A percentile compares a stretch with the other conserved stretches of the same genome.
phyloP scores from a whole-genome alignment of 495 filamentous ascomycete genomes.

The Neurospora sp. region DNA sequence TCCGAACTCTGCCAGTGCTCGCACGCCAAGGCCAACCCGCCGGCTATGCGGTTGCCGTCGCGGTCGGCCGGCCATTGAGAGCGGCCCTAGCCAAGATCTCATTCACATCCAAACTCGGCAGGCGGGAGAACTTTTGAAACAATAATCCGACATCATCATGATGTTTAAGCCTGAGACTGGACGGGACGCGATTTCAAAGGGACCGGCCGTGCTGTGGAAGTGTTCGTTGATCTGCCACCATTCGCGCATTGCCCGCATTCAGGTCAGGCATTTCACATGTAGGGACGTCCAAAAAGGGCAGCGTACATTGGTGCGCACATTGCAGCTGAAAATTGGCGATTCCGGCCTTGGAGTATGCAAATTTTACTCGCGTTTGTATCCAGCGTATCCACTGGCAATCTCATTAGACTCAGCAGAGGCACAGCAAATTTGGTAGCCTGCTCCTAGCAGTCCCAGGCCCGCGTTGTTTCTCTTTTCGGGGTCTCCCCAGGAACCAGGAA shows the following conservation, averaged over 20 bases:
- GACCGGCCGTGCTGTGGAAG: neutral
- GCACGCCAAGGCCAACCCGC: neutral
- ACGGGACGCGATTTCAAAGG: neutral
- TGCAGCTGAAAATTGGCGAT: neutral
- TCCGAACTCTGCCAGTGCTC: neutral
- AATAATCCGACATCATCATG: neutral
- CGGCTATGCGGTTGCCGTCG: neutral
- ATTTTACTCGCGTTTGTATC: neutral
- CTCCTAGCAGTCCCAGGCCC: neutral
- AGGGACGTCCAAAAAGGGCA: neutral
- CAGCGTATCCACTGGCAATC: neutral
- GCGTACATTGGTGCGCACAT: neutral
- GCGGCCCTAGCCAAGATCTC: neutral
- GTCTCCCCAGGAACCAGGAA: neutral
- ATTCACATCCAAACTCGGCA: neutral
- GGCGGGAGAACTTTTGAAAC: neutral
- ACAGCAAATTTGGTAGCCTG: neutral
- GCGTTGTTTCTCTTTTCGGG: neutral
- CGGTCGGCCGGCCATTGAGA: neutral
- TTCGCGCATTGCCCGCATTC: neutral
- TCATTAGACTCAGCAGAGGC: neutral
- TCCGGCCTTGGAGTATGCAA: neutral
- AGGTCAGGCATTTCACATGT: neutral
- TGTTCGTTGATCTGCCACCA: neutral
- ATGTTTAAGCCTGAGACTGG: neutral